Evolutionary conservation across 352 stramenopile species (phyloP).

Genomic region (Phytophthora pseudosyringae): DNA sequence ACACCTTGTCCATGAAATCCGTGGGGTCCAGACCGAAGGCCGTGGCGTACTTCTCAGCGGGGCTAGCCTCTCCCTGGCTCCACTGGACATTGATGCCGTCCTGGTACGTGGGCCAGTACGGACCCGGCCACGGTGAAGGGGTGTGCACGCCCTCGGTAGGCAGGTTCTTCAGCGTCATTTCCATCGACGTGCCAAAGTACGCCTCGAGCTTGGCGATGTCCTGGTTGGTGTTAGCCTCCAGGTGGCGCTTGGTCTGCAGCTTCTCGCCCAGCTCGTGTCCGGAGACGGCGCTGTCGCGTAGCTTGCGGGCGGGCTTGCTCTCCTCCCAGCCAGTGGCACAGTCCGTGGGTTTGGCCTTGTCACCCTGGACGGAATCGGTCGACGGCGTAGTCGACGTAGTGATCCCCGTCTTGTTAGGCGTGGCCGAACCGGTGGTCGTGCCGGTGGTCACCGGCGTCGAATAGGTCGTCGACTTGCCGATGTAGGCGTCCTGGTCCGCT

Average conservation of each 20-base stretch:
- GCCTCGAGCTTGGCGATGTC: conserved; percentile 36
- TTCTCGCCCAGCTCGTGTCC: not conserved
- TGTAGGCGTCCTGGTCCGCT: conserved; percentile 17
- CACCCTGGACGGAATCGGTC: conserved; percentile 1
- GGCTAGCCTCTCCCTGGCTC: conserved; percentile 10
- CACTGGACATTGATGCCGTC: conserved; percentile 66
- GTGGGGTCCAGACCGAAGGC: conserved; percentile 48
- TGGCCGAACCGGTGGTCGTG: no score
- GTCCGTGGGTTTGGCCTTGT: conserved; percentile 15
- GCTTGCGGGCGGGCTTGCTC: not conserved
- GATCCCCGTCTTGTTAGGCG: no score
- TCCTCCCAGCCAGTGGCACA: conserved; percentile 35
- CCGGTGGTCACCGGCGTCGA: not conserved
- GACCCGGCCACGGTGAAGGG: conserved; percentile 46
- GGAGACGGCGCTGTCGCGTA: no score
- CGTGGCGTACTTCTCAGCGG: conserved; percentile 54
- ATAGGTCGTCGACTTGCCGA: not conserved
- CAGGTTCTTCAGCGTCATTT: conserved; percentile 31
- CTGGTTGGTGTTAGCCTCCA: conserved; percentile 27
- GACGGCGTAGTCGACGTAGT: no score
- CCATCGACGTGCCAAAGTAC: conserved; percentile 35
- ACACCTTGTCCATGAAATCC: conserved; percentile 48
- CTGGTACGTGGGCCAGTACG: conserved; percentile 66
- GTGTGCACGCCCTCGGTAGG: conserved; percentile 19
- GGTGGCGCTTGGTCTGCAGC: conserved; percentile 22